Percentiles rank a stretch among this genome's conserved stretches.
Conservation (phyloP, 225 moss, liverwort and hornwort species). For the Pseudisothecium myosuroides region DNA sequence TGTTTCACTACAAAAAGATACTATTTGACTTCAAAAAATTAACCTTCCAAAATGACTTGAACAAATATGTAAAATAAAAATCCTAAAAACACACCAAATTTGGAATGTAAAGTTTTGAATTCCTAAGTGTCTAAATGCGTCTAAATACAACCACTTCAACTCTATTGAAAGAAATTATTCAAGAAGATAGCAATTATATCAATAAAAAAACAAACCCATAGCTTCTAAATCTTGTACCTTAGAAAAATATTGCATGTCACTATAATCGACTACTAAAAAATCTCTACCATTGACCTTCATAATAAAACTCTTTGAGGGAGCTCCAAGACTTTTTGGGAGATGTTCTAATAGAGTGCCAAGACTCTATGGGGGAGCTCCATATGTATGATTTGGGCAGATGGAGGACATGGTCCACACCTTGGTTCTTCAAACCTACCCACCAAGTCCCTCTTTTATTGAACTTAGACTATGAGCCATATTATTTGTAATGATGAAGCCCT, state of each 20-base stretch:
- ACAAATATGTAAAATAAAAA: not conserved
- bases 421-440: not conserved
- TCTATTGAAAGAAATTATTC: not conserved
- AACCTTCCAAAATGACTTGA: not conserved
- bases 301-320: no score
- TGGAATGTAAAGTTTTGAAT: no score
- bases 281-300: no score
- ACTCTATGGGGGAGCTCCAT: no score
- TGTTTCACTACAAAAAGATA: not conserved
- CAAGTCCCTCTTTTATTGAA: not conserved
- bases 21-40: not conserved
- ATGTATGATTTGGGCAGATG: no score
- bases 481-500: accelerated
- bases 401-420: not conserved
- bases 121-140: accelerated
- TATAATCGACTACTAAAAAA: not conserved
- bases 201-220: not conserved
- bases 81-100: accelerated
- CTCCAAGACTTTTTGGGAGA: no score
- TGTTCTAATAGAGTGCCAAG: no score
- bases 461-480: not conserved
- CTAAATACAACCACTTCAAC: not conserved
- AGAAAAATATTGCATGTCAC: not conserved
- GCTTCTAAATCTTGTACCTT: not conserved
- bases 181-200: not conserved